Evolutionary conservation across 2,329 filamentous ascomycete species (phyloP).

Genomic region (Akanthomyces uredinophilus): DNA sequence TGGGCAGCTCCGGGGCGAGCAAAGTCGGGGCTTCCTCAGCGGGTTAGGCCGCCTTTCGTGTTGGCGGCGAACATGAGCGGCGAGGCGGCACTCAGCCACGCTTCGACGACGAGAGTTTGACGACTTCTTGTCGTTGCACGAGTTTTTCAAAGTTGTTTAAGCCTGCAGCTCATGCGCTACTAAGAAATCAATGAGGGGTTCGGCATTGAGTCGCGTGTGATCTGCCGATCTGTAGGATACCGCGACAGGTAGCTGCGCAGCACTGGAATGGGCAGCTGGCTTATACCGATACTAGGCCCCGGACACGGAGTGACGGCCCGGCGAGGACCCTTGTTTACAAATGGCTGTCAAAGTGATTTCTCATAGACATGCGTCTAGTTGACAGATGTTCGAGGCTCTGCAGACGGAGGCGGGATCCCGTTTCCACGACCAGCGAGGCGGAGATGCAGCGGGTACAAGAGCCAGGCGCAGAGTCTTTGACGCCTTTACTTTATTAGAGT

Average conservation of each 20-base stretch:
- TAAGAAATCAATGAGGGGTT: too few relatives aligned
- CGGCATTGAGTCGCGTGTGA: too few relatives aligned
- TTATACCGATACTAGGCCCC: too few relatives aligned
- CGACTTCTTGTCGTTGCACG: too few relatives aligned
- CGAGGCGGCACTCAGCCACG: not conserved
- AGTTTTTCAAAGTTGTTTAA: too few relatives aligned
- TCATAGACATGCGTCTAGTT: not conserved
- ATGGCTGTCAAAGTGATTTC: not conserved
- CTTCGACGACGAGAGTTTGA: not conserved
- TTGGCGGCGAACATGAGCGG: not conserved
- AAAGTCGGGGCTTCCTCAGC: constrained; percentile 17
- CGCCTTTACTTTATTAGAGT: not conserved
- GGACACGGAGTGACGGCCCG: too few relatives aligned
- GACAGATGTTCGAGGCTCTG: not conserved
- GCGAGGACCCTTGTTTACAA: not conserved
- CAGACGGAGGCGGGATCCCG: constrained; percentile 5
- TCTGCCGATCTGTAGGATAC: too few relatives aligned
- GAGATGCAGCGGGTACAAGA: constrained; percentile 4
- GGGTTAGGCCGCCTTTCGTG: constrained; percentile 11
- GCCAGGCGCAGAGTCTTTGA: not conserved
- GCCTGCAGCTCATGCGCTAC: too few relatives aligned
- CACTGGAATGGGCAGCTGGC: too few relatives aligned
- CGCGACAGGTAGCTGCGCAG: too few relatives aligned
- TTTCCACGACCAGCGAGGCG: not conserved
- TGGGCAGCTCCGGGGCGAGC: constrained; percentile 25